Percentiles rank a stretch among this genome's conserved stretches.
Evolutionary conservation across 2,329 filamentous ascomycete species (phyloP).

Genomic region (Rhinocladiella similis): DNA sequence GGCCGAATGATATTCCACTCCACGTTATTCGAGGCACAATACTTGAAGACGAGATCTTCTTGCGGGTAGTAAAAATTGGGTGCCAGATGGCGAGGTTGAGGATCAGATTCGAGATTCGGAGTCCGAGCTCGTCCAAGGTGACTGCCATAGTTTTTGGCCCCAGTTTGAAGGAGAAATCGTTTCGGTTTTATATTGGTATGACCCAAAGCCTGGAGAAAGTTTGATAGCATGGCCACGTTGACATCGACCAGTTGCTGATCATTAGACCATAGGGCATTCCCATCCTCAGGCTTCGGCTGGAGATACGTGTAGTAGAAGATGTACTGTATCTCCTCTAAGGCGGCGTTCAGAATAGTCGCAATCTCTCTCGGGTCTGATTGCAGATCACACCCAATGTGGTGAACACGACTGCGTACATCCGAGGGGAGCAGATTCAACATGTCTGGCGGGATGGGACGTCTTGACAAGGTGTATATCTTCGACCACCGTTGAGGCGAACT

Average conservation of each 20-base stretch:
- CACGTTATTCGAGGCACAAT: slow-evolving; percentile 40
- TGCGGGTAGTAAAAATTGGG: slow-evolving; percentile 59
- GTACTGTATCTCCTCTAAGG: slow-evolving; percentile 37
- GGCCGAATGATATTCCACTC: slow-evolving; percentile 52
- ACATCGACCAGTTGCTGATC: slow-evolving; percentile 51
- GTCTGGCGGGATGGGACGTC: slow-evolving; percentile 43
- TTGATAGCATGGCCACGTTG: slow-evolving; percentile 47
- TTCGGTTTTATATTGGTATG: slow-evolving; percentile 45
- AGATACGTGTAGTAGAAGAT: slow-evolving; percentile 58
- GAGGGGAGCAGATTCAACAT: slow-evolving; percentile 36
- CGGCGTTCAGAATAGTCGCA: slow-evolving; percentile 25
- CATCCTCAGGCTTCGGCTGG: slow-evolving; percentile 49
- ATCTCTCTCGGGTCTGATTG: slow-evolving; percentile 33
- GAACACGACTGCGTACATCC: slow-evolving; percentile 39
- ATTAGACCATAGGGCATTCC: slow-evolving; percentile 49
- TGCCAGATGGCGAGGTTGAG: slow-evolving; percentile 42
- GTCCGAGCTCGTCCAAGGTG: slow-evolving; percentile 47
- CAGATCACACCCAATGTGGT: slow-evolving; percentile 44
- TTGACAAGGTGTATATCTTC: slow-evolving; percentile 53
- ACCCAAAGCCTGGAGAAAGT: slow-evolving; percentile 50
- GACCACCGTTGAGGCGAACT: slow-evolving; percentile 48
- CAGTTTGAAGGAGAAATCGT: slow-evolving; percentile 52
- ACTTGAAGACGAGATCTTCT: slow-evolving; percentile 50
- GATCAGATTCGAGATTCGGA: slow-evolving; percentile 50
- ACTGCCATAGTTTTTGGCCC: slow-evolving; percentile 54